These are phyloP conservation scores for Pisolithus tinctorius DNA, from an alignment of 768 basidiomycete species.

Conservation along the genomic window DNA sequence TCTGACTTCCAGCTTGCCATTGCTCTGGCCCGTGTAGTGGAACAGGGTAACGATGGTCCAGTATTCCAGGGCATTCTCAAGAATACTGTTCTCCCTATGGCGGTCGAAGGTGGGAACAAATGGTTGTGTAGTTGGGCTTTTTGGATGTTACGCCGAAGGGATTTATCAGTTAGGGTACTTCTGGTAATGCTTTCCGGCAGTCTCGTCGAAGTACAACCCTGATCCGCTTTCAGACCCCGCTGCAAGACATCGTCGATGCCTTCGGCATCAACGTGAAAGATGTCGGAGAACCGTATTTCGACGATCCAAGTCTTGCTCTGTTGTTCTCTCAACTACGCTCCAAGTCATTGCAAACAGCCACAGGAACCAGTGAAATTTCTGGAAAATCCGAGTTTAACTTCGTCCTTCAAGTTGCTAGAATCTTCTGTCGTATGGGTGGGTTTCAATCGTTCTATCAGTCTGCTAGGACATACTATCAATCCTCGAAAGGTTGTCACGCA, in stretches of 20 bases:
- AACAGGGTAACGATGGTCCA: conserved; percentile 77
- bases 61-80: conserved; percentile 64
- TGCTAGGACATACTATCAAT: conserved; percentile 1
- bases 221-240: conserved; percentile 49
- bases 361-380: conserved; percentile 88
- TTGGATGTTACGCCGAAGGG: conserved; percentile 84
- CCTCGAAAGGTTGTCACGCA: conserved; percentile 72
- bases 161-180: conserved; percentile 84
- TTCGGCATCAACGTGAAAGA: conserved; percentile 49
- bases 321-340: conserved; percentile 85
- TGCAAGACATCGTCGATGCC: conserved; percentile 62
- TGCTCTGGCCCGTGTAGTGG: conserved; percentile 77
- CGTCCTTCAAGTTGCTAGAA: conserved; percentile 87
- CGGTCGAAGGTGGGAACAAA: conserved; percentile 82
- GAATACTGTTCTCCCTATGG: conserved; percentile 73
- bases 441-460: background rate
- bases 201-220: background rate
- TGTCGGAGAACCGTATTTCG: conserved; percentile 83
- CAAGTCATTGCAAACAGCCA: conserved; percentile 87
- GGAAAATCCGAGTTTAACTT: conserved; percentile 90
- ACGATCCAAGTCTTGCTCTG: conserved; percentile 89
- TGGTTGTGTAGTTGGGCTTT: conserved; percentile 97
- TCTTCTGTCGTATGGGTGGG: conserved; percentile 93
- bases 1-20: conserved; percentile 88
- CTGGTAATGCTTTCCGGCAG: conserved; percentile 50